A percentile compares a stretch with the other conserved stretches of the same genome.
phyloP scores from a whole-genome alignment of 1,139 yeast species.

The Debaryomyces sp. region DNA sequence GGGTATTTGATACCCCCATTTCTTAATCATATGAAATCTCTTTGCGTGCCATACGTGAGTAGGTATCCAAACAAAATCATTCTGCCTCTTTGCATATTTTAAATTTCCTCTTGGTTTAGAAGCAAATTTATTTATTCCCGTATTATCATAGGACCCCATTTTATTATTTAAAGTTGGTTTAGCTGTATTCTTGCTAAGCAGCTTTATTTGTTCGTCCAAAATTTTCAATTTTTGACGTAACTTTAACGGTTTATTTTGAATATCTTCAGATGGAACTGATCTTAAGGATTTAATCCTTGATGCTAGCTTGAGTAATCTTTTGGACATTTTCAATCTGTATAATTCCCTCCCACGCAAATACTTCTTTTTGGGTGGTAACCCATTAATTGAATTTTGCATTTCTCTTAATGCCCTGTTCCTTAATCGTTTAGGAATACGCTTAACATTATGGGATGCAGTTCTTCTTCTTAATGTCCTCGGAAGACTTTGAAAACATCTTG shows the following conservation, averaged over 20 bases:
- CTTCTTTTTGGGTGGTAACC: constrained; percentile 28
- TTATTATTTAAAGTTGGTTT: constrained; percentile 43
- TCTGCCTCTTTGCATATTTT: constrained; percentile 73
- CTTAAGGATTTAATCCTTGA: constrained; percentile 50
- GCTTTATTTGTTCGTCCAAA: constrained; percentile 24
- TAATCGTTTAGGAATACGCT: constrained; percentile 82
- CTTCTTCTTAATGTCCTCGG: constrained; percentile 86
- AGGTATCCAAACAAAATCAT: constrained; percentile 75
- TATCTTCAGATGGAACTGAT: constrained; percentile 43
- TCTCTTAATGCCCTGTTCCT: constrained; percentile 75
- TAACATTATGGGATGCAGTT: constrained; percentile 94
- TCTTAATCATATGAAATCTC: constrained; percentile 79
- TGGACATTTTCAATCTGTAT: constrained; percentile 54
- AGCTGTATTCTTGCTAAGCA: constrained; percentile 13
- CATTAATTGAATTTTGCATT: constrained; percentile 50
- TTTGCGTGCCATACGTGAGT: constrained; percentile 97
- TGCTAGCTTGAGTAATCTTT: constrained; percentile 58
- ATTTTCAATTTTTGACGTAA: constrained; percentile 23
- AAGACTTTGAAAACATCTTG: constrained; percentile 83
- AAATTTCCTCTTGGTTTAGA: constrained; percentile 54
- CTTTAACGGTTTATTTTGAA: constrained; percentile 30
- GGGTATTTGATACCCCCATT: constrained; percentile 84
- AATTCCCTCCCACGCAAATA: constrained; percentile 55
- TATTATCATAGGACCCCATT: constrained; percentile 64
- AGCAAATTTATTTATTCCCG: constrained; percentile 54